phyloP scores from a whole-genome alignment of 192 early-diverging fungal genomes.

The Coemansia sp. region DNA sequence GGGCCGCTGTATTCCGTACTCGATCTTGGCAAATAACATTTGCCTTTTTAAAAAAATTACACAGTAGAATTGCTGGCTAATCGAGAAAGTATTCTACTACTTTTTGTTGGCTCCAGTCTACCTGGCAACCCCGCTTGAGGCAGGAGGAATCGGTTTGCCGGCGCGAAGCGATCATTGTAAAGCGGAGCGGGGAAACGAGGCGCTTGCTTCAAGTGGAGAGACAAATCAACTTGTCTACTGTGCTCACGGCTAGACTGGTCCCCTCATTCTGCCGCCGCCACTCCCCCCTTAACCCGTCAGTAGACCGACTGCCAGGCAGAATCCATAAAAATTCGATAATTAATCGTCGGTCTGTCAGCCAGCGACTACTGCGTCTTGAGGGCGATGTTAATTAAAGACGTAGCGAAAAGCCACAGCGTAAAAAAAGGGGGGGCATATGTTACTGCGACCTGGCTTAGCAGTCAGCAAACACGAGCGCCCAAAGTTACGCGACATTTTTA shows the following conservation, averaged over 20 bases:
- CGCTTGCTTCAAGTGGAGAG: neutral
- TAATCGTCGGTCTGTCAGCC: neutral
- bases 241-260: neutral
- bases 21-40: neutral
- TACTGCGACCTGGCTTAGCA: neutral
- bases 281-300: neutral
- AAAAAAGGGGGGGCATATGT: neutral
- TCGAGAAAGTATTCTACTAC: neutral
- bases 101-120: neutral
- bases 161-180: neutral
- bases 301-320: neutral
- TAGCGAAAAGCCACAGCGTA: neutral
- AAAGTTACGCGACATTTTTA: neutral
- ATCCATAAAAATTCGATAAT: neutral
- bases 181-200: neutral
- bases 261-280: neutral
- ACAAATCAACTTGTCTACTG: neutral
- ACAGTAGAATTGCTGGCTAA: conserved; percentile 7
- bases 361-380: neutral
- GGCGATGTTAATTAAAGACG: neutral
- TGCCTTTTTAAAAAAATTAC: neutral
- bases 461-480: neutral
- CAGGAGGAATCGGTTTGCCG: neutral
- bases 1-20: too few species aligned
- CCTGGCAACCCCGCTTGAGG: neutral